Conservation (phyloP, 2,329 filamentous ascomycete genomes). For the Cytospora paraplurivora region DNA sequence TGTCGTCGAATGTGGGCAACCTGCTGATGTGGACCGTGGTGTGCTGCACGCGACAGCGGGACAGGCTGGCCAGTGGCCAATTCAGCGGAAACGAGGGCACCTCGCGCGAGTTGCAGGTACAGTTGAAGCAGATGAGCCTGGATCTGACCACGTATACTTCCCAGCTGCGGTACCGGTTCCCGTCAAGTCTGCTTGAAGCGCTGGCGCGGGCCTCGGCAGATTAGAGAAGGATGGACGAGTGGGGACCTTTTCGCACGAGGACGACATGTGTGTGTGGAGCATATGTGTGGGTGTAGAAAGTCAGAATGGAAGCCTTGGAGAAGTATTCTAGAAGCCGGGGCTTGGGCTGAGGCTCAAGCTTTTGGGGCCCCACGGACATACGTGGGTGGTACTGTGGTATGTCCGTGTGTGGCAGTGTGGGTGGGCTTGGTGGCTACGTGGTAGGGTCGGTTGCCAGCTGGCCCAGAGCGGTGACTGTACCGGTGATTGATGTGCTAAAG, state of each 20-base stretch:
- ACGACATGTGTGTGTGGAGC: neutral
- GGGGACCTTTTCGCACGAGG: neutral
- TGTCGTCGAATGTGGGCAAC: conserved; percentile 87
- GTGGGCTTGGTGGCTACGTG: neutral
- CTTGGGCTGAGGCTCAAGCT: neutral
- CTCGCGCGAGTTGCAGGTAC: conserved; percentile 64
- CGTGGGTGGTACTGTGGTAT: neutral
- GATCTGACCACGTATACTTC: conserved; percentile 94
- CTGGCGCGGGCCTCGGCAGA: conserved; percentile 80
- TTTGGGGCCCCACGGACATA: neutral
- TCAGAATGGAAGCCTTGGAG: neutral
- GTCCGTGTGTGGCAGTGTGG: too few relatives aligned
- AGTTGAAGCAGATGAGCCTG: conserved; percentile 77
- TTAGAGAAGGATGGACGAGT: conserved; percentile 34
- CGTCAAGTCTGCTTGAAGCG: conserved; percentile 83
- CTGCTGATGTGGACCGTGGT: conserved; percentile 92
- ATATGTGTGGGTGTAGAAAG: too few relatives aligned
- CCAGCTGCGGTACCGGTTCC: conserved; percentile 87
- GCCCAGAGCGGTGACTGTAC: neutral
- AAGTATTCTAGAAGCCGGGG: neutral
- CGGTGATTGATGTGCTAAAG: neutral
- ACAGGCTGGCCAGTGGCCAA: conserved; percentile 67
- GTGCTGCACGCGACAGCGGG: conserved; percentile 78
- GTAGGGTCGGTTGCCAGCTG: neutral
- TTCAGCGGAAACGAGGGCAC: conserved; percentile 75